Percentiles rank a stretch among this genome's conserved stretches.
Evolutionary conservation across 345 rosid species (phyloP).

Genomic region (Pseudoturritis turrita): DNA sequence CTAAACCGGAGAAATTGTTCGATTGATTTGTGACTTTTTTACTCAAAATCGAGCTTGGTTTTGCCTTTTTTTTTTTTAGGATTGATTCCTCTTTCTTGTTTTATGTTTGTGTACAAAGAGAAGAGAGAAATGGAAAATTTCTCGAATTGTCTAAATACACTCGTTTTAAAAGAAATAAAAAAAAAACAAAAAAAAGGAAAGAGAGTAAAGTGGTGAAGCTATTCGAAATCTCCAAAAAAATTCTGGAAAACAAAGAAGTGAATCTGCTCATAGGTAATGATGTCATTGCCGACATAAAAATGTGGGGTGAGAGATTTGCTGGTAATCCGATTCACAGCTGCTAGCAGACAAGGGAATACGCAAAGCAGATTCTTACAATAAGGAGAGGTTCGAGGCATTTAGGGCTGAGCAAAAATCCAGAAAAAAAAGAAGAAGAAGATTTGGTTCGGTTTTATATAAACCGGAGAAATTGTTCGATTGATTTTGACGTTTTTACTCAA

Average conservation of each 20-base stretch:
- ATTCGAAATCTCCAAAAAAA: not conserved
- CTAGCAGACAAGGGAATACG: not conserved
- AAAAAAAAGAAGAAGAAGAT: too few species aligned
- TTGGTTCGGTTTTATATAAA: too few species aligned
- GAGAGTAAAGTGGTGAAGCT: not conserved
- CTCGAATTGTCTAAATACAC: not conserved
- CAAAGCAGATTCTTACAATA: too few species aligned
- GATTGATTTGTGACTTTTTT: not conserved
- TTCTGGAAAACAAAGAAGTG: not conserved
- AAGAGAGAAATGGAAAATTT: not conserved
- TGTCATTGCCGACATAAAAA: slow-evolving; percentile 6
- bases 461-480: too few species aligned
- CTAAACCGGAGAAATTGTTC: not conserved
- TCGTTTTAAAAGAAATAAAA: not conserved
- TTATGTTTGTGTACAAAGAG: not conserved
- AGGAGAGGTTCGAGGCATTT: too few species aligned
- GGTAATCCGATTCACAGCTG: not conserved
- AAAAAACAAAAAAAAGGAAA: not conserved
- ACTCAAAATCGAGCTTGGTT: not conserved
- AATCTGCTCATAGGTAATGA: not conserved
- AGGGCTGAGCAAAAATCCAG: too few species aligned
- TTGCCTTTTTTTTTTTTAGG: not conserved
- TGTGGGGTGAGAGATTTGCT: not conserved
- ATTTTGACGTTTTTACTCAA: too few species aligned
- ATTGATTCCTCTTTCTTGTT: not conserved